Percentiles rank a stretch among this genome's conserved stretches.
These are phyloP conservation scores for Prunus yedoensis DNA, from an alignment of 331 rosid species.

Conservation along the genomic window DNA sequence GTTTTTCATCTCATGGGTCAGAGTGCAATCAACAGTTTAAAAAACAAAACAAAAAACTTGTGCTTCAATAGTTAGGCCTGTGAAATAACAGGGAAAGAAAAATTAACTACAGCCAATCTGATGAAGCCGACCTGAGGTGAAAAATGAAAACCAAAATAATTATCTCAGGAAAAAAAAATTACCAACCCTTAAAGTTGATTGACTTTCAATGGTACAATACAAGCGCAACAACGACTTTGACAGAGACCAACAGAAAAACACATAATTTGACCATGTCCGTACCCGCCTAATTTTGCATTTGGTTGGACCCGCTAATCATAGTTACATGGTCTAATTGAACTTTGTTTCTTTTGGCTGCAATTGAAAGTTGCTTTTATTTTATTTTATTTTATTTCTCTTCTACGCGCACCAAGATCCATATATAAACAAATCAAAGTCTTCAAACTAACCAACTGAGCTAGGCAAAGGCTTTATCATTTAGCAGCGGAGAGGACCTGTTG, in stretches of 20 bases:
- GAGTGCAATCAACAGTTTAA: too few relatives aligned
- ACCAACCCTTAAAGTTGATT: not conserved
- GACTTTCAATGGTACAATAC: not conserved
- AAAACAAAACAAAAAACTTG: too few relatives aligned
- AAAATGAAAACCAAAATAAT: too few relatives aligned
- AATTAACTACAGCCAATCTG: too few relatives aligned
- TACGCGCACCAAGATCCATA: not conserved
- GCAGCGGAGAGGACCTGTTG: not conserved
- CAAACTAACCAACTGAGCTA: too few relatives aligned
- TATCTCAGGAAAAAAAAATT: too few relatives aligned
- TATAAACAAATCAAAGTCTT: not conserved
- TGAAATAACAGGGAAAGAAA: too few relatives aligned
- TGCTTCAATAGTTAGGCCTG: too few relatives aligned
- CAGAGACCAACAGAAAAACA: not conserved
- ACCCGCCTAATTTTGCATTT: slow-evolving; percentile 12
- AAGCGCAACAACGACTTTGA: not conserved
- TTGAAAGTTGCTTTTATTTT: not conserved
- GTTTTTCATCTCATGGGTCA: too few relatives aligned
- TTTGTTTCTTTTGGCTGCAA: not conserved
- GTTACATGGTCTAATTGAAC: not conserved
- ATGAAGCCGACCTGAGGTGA: too few relatives aligned
- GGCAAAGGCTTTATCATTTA: not conserved
- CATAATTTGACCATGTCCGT: slow-evolving; percentile 33
- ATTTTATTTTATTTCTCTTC: not conserved
- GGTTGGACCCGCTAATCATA: not conserved